Base-by-base conservation (phyloP, 805 yeast genomes). In the Pichia cabralensis region DNA sequence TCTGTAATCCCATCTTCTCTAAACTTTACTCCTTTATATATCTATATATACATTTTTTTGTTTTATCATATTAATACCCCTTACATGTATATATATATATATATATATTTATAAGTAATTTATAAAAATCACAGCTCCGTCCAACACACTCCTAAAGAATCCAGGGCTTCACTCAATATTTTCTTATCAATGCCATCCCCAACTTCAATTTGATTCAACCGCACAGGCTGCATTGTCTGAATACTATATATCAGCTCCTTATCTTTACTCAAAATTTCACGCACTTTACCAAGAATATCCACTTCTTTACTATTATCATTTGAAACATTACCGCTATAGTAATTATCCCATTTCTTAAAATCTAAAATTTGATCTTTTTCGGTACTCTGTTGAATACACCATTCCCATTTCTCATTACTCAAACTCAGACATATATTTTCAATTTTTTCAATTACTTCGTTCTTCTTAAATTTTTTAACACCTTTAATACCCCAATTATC, bases 401-500 rank as follows among this genome's bases (percentile, higher is more conserved):
- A 26, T 11, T 25, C 22, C 38, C 40, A 31, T 25, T 35, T 38
- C 1, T 20, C 24, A 5, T 15, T 10, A n/a, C 30, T 29, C 9
- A 41, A 33, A 19, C 23, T 30, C 19, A 19, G 15, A n/a, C 38
- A 21, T 4, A 38, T 37, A 35, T 34, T 55, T 50, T 8, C 59
- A 48, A 41, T 47, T n/a, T 16, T 14, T 5, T 22, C 27, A 12
- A 33, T 22, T 22, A 43, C 26, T 9, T 26, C 31, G 3, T 21
- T 22, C 19, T 26, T 33, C 12, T 32, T 35, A 15, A 35, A 10
- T 13, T 32, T 36, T 8, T 18, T 55, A 6, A 48, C 50, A 3
- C 64, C 63, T 36, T 62, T 63, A 34, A 65, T 41, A 2, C 62
- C 66, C 66, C 65, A 62, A 15, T 44, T 48, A 8, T 39, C 38